phyloP scores from a whole-genome alignment of 306 rosid species.

The Lathyrus oleraceus region DNA sequence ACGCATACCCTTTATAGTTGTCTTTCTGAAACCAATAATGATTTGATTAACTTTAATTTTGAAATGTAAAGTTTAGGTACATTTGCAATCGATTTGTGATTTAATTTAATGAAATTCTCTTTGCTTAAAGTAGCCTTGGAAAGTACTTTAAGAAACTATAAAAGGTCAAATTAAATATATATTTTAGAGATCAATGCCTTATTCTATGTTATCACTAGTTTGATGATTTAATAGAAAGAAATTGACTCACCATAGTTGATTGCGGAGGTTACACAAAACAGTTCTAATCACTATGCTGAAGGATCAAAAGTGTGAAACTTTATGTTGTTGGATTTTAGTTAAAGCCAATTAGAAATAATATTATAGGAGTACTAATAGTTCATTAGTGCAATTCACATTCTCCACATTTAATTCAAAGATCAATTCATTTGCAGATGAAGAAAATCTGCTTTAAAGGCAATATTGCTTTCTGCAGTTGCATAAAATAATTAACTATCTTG shows the following conservation, averaged over 20 bases:
- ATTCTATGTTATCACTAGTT: constrained; percentile 6
- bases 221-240: constrained; percentile 15
- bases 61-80: constrained; percentile 15
- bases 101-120: constrained; percentile 34
- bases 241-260: constrained; percentile 18
- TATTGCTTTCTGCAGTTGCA: not conserved
- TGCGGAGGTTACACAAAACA: not conserved
- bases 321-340: constrained; percentile 34
- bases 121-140: constrained; percentile 11
- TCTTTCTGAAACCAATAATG: constrained; percentile 31
- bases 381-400: constrained; percentile 21
- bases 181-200: not conserved
- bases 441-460: constrained; percentile 13
- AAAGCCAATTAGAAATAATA: constrained; percentile 19
- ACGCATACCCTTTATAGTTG: constrained; percentile 4
- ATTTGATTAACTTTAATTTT: constrained; percentile 27
- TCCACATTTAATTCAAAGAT: constrained; percentile 29
- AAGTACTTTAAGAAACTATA: not conserved
- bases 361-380: constrained; percentile 4
- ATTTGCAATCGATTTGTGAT: constrained; percentile 14
- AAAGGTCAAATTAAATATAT: not conserved
- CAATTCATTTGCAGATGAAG: constrained; percentile 34
- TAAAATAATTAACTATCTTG: not conserved
- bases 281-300: constrained; percentile 31
- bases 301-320: constrained; percentile 35